phyloP scores from a whole-genome alignment of 1,284 basidiomycete species.

The Puccinia brachypodii region DNA sequence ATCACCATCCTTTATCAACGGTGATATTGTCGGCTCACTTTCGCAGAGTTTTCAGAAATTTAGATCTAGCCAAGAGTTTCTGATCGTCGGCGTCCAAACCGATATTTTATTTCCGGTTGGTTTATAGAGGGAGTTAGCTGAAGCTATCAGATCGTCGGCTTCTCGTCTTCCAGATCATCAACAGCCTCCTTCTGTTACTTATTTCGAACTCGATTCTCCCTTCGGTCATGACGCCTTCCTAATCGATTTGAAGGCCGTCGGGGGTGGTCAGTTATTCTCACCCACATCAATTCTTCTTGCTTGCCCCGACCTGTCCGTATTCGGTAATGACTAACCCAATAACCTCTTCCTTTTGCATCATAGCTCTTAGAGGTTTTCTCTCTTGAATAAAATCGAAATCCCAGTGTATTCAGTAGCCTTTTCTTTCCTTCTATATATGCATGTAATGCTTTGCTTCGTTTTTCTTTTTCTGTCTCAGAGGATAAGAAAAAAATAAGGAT shows the following conservation, averaged over 20 bases:
- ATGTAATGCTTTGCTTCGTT: too few species aligned
- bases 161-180: not conserved
- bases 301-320: not conserved
- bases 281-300: not conserved
- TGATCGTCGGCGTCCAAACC: constrained; percentile 92
- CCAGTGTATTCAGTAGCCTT: too few species aligned
- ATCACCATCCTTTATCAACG: constrained; percentile 59
- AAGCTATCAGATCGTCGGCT: constrained; percentile 76
- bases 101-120: constrained; percentile 97
- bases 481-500: too few species aligned
- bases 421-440: too few species aligned
- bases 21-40: constrained; percentile 68
- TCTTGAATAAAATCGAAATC: constrained; percentile 14
- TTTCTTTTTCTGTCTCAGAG: too few species aligned
- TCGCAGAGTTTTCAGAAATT: constrained; percentile 79
- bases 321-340: too few species aligned
- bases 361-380: constrained; percentile 24
- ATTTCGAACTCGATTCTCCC: constrained; percentile 96
- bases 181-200: constrained; percentile 76
- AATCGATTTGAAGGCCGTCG: constrained; percentile 50
- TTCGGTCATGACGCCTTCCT: constrained; percentile 96
- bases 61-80: constrained; percentile 65
- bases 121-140: constrained; percentile 91
- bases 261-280: constrained; percentile 27
- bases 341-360: not conserved